Conservation (phyloP, 2,329 filamentous ascomycete species). For the Alternaria gansuensis region DNA sequence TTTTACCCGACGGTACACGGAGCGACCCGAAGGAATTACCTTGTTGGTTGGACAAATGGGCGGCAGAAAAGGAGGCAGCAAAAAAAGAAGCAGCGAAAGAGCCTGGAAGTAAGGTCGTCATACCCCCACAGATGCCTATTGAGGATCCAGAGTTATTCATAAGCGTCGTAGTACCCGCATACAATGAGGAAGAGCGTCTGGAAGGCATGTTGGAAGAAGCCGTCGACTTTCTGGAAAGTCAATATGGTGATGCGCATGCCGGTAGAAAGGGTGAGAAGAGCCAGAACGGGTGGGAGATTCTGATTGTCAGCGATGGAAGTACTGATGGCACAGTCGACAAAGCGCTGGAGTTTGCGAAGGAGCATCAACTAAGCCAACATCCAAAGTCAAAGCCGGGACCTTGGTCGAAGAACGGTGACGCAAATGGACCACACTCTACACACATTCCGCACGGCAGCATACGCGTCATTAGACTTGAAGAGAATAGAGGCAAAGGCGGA, state of each 20-base stretch:
- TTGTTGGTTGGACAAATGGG: constrained; percentile 86
- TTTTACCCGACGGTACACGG: constrained; percentile 69
- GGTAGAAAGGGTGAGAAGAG: constrained; percentile 74
- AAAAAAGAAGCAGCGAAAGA: constrained; percentile 41
- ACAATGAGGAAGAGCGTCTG: constrained; percentile 89
- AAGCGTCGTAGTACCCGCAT: constrained; percentile 92
- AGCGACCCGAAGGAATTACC: constrained; percentile 69
- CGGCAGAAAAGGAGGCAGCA: constrained; percentile 64
- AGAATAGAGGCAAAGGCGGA: constrained; percentile 93
- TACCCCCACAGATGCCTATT: constrained; percentile 62
- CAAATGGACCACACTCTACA: constrained; percentile 55
- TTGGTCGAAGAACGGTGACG: constrained; percentile 57
- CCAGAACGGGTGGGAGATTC: constrained; percentile 82
- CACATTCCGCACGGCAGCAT: constrained; percentile 78
- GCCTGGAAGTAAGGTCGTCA: constrained; percentile 33
- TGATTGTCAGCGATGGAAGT: constrained; percentile 91
- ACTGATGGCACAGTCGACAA: constrained; percentile 81
- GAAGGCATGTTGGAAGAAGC: constrained; percentile 89
- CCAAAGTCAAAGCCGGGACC: constrained; percentile 57
- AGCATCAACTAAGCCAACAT: constrained; percentile 65
- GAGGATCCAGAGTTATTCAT: constrained; percentile 83
- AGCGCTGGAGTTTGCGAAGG: constrained; percentile 79
- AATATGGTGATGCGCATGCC: constrained; percentile 68
- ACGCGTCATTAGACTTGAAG: constrained; percentile 77
- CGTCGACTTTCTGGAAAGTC: constrained; percentile 80